phyloP scores from a whole-genome alignment of 257 asterid species.

The Solanum virginianum region DNA sequence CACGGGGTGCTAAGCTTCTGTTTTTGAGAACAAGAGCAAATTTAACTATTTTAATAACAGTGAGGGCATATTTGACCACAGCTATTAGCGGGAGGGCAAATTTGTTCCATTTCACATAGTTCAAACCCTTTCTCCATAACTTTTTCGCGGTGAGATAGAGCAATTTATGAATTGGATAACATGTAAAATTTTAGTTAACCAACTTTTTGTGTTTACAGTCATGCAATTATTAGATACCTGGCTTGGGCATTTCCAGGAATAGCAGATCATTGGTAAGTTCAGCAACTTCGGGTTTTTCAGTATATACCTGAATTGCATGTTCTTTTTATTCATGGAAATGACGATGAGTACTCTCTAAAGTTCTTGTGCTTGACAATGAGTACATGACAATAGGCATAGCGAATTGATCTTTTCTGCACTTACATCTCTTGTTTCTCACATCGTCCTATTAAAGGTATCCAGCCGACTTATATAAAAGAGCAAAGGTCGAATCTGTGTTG shows the following conservation, averaged over 20 bases:
- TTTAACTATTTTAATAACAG: too few relatives aligned
- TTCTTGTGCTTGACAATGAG: neutral
- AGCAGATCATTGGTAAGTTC: constrained; percentile 92
- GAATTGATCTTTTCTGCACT: neutral
- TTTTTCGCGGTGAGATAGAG: neutral
- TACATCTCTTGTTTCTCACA: neutral
- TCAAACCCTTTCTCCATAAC: neutral
- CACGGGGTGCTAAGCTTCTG: neutral
- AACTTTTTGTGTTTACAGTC: constrained; percentile 40
- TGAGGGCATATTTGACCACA: neutral
- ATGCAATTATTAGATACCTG: constrained; percentile 71
- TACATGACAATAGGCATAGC: neutral
- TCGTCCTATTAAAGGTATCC: constrained; percentile 56
- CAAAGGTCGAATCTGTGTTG: constrained; percentile 67
- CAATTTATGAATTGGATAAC: neutral
- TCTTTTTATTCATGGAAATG: neutral
- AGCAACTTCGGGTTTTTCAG: neutral
- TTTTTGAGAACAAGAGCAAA: too few relatives aligned
- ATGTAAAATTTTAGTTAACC: neutral
- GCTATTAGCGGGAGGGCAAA: neutral
- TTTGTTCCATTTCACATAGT: neutral
- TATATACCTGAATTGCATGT: neutral
- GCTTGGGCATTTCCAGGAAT: constrained; percentile 71
- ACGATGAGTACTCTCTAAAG: neutral
- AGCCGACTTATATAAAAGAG: constrained; percentile 58